Conservation (phyloP, 805 yeast species). For the Cyberlindnera subsufficiens region DNA sequence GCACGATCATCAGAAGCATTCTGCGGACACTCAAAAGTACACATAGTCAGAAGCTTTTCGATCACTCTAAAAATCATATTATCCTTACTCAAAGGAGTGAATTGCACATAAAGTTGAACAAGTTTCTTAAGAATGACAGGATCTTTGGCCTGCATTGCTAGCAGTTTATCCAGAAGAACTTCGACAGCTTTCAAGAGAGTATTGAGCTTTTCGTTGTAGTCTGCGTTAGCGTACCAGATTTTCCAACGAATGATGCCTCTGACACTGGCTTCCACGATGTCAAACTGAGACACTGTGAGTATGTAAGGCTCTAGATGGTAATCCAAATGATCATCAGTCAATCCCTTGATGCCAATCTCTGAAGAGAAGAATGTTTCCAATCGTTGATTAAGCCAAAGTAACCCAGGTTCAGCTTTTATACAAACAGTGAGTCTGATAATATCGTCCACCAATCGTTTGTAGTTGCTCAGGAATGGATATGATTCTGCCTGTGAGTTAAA, state of each 20-base stretch:
- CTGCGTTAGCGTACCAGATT: constrained; percentile 70
- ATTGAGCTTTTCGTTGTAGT: constrained; percentile 46
- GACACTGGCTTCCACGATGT: constrained; percentile 81
- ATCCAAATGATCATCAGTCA: constrained; percentile 47
- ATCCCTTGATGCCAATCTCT: constrained; percentile 57
- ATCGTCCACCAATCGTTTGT: constrained; percentile 82
- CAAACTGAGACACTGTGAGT: constrained; percentile 75
- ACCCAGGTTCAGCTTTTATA: constrained; percentile 74
- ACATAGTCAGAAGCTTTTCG: constrained; percentile 78
- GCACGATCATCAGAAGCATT: constrained; percentile 64
- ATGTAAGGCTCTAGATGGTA: constrained; percentile 63
- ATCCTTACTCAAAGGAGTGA: constrained; percentile 83
- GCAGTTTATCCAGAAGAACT: constrained; percentile 63
- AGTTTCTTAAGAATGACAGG: constrained; percentile 80
- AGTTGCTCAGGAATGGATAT: constrained; percentile 68
- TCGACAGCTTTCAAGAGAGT: constrained; percentile 52
- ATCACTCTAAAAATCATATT: constrained; percentile 77
- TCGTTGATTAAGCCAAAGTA: constrained; percentile 74
- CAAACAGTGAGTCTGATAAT: constrained; percentile 85
- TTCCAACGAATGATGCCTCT: constrained; percentile 95
- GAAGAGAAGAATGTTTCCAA: constrained; percentile 70
- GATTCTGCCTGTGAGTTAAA: constrained; percentile 84
- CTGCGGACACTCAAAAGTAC: constrained; percentile 75
- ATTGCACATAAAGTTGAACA: constrained; percentile 89
- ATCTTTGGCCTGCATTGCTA: constrained; percentile 70